Percentiles rank a stretch among this genome's conserved stretches.
Conservation (phyloP, 2,329 filamentous ascomycete genomes). For the Rachicladosporium sp. region DNA sequence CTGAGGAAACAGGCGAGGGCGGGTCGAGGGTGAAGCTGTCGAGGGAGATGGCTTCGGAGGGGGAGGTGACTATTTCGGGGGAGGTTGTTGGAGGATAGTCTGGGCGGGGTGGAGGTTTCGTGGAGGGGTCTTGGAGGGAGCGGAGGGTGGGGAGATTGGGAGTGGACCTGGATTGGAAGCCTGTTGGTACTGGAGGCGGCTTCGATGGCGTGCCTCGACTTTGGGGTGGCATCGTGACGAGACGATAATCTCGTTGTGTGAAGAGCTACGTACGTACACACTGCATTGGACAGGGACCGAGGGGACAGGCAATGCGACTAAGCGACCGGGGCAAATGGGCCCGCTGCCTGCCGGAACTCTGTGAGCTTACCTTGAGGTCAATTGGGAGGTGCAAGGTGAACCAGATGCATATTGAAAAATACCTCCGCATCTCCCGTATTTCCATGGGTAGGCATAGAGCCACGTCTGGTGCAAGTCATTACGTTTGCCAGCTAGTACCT, state of each 20-base stretch:
- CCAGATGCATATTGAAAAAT: too few species aligned
- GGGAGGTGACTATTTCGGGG: slow-evolving; percentile 19
- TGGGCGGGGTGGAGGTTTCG: slow-evolving; percentile 6
- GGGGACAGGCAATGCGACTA: too few species aligned
- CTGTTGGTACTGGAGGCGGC: slow-evolving; percentile 20
- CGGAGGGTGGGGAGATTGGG: slow-evolving; percentile 34
- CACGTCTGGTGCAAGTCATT: too few species aligned
- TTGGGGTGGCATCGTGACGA: slow-evolving; percentile 27
- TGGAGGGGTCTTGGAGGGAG: slow-evolving; percentile 16
- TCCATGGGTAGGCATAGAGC: too few species aligned
- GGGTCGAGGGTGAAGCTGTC: slow-evolving; percentile 26
- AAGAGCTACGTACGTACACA: not conserved
- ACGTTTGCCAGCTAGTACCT: too few species aligned
- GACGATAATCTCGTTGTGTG: not conserved
- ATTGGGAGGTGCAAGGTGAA: too few species aligned
- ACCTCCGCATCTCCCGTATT: too few species aligned
- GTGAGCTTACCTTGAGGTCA: too few species aligned
- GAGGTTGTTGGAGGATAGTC: slow-evolving; percentile 1
- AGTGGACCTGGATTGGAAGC: slow-evolving; percentile 35
- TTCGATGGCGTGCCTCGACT: slow-evolving; percentile 27
- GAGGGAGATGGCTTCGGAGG: slow-evolving; percentile 27
- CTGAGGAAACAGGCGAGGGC: slow-evolving; percentile 13
- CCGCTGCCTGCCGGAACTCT: too few species aligned
- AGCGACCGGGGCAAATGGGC: too few species aligned
- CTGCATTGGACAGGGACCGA: too few species aligned